phyloP scores from a whole-genome alignment of 1,284 basidiomycete species.

The Ustilago esculenta region DNA sequence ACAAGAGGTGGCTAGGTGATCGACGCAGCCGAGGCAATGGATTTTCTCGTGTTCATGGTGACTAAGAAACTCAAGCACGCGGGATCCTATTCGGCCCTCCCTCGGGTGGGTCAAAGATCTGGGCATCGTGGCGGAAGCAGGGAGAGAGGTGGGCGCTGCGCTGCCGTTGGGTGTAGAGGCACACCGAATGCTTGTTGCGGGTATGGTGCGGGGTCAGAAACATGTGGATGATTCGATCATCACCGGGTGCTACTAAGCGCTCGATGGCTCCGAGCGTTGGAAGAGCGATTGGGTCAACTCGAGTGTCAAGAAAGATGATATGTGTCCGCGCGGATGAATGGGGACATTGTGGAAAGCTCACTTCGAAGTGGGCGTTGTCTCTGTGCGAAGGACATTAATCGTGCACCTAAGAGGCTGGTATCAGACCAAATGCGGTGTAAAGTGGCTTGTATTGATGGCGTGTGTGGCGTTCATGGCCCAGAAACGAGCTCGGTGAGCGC shows the following conservation, averaged over 20 bases:
- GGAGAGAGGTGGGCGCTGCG: conserved; percentile 12
- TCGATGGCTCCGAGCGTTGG: conserved; percentile 10
- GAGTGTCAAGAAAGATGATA: too few species aligned
- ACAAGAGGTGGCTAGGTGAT: background rate
- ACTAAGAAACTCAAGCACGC: conserved; percentile 29
- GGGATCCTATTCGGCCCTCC: conserved; percentile 9
- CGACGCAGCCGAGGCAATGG: conserved; percentile 6
- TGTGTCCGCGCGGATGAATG: too few species aligned
- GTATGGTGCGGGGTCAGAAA: conserved; percentile 13
- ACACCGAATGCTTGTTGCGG: conserved; percentile 27
- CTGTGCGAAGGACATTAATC: too few species aligned
- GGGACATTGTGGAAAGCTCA: too few species aligned
- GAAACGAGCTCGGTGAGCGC: conserved; percentile 34
- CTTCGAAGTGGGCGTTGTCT: too few species aligned
- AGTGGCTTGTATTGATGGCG: background rate
- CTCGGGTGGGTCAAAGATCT: conserved; percentile 13
- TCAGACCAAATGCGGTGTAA: too few species aligned
- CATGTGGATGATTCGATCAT: conserved; percentile 25
- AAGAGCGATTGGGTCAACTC: too few species aligned
- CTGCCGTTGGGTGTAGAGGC: conserved; percentile 19
- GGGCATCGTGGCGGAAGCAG: conserved; percentile 23
- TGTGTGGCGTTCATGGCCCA: conserved; percentile 5
- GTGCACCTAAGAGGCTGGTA: too few species aligned
- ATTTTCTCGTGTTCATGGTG: conserved; percentile 29
- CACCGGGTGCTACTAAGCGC: conserved; percentile 27